A percentile compares a stretch with the other conserved stretches of the same genome.
These are phyloP conservation scores for Ceratocystis destructans DNA, from an alignment of 2,329 filamentous ascomycete genomes.

Conservation along the genomic window DNA sequence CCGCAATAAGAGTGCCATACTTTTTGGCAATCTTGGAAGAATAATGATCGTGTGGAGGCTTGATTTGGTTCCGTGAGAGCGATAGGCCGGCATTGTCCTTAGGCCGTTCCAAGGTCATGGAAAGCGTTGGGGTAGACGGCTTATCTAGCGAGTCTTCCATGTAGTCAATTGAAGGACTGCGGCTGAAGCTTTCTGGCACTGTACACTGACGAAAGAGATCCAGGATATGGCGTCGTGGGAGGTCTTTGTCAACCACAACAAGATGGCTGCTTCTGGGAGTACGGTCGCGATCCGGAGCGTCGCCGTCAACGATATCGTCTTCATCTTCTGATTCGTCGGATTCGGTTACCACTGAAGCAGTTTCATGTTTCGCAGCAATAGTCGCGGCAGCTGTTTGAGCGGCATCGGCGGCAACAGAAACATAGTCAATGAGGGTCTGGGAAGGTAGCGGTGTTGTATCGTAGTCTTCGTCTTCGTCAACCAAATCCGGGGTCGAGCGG, in stretches of 20 bases:
- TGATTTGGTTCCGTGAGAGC: neutral
- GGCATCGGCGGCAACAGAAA: conserved; percentile 13
- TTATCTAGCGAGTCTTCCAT: conserved; percentile 18
- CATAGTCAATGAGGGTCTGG: conserved; percentile 14
- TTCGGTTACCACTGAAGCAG: conserved; percentile 9
- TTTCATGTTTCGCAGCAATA: neutral
- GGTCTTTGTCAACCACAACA: conserved; percentile 8
- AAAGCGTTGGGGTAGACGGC: conserved; percentile 16
- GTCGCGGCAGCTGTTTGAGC: neutral
- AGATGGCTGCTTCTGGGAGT: conserved; percentile 5
- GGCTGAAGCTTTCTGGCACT: neutral
- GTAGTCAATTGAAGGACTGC: conserved; percentile 16
- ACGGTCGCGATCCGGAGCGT: neutral
- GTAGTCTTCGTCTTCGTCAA: conserved; percentile 16
- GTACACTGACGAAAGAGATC: conserved; percentile 2
- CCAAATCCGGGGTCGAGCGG: conserved; percentile 9
- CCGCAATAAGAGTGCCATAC: neutral
- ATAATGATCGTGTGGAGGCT: neutral
- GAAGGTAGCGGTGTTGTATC: conserved; percentile 11
- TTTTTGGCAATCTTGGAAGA: neutral
- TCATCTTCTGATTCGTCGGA: conserved; percentile 16
- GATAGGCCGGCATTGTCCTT: neutral
- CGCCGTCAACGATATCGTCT: conserved; percentile 3
- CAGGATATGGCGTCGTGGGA: conserved; percentile 2
- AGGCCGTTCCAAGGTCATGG: conserved; percentile 11